Evolutionary conservation across 805 yeast species (phyloP), one percentile per base, ranked within the genome.

Genomic region (Yarrowia divulgata): DNA sequence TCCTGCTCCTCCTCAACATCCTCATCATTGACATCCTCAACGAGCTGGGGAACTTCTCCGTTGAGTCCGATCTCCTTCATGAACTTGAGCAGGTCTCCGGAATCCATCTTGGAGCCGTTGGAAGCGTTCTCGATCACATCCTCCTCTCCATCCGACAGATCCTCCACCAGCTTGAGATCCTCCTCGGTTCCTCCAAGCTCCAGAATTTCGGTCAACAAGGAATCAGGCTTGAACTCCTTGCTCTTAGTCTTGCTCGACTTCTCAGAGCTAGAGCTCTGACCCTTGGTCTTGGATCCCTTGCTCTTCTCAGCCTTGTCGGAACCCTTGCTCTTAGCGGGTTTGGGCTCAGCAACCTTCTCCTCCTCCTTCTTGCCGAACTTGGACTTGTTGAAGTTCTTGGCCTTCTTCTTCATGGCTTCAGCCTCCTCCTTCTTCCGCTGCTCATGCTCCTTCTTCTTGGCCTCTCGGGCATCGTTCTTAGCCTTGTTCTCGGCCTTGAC

Each of bases 111-210:
- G 42, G 58, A 35, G 18, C 66, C 81, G 2, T 73, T 72, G 14
- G 72, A 72, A 7, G 45, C 13, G 14, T 71, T 76, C 29, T 70
- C 75, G 14, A 83, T 73, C 64, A 79, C 82, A 45, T 64, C 70
- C 16, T 75, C 78, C 14, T 75, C 73, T 9, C 73, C 77, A 18
- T 70, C 67, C 16, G 69, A 78, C 3, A 89, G 73, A 16, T 83
- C 90, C 42, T 84, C 83, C 13, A 93, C 73, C 64, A 93, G 78
- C 54, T 85, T 84, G 57, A 93, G 76, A 77, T 93, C 98, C 29
- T 88, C 93, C 73, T 90, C 95, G 16, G 91, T 84, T 23, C 97
- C 98, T 42, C 98, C 97, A 37, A 93, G 79, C 29, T 58, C 52
- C 62, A 70, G 73, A 37, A 73, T 52, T 40, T 70, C 72, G 7